Base-by-base conservation (phyloP, 495 filamentous ascomycete species). In the Bacidia gigantensis region DNA sequence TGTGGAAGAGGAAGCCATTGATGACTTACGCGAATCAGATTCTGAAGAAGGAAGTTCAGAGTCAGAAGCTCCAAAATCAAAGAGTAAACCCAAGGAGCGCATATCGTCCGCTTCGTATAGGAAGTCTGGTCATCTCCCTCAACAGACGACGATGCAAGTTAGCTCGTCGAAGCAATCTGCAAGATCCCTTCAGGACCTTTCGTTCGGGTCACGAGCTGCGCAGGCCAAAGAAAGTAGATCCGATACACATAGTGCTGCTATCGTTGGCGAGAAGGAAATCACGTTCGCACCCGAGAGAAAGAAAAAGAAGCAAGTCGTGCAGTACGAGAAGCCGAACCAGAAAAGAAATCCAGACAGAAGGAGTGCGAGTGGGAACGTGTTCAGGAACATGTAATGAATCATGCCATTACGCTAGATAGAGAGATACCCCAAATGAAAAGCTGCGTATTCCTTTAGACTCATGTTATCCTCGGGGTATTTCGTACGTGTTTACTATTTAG, bases 181-280 rank as follows among this genome's bases (percentile, higher is more conserved):
- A 52, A 60, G 63, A 55, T 69, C 67, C 40, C 60, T 62, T 23
- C 69, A 68, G 29, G 78, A 82, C 49, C 65, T 69, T 12, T 82
- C 86, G 3, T 83, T 97, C 50, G 89, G 83, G 5, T 78, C 84
- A 0, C 78, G 87, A 25, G 73, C 74, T 1, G 71, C 77, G 39
- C 69, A 70, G 26, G 69, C 75, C 60, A 72, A 69, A 40, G 25
- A 20, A n/a, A 26, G 25, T 9, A 55, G 50, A 11, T 60, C 62
- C 0, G 76, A 74, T 44, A 60, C 70, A 29, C 67, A 62, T 25
- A 66, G 64, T 2, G 70, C 72, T 39, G 77, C 78, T 18, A 76
- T 84, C 1, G 79, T 86, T 22, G 92, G 93, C 10, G 93, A 96
- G 65, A 75, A 83, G 60, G 79, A 92, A 64, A 70, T 97, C 46